Evolutionary conservation across 768 basidiomycete species (phyloP).

Genomic region (Peribolospora baueri): DNA sequence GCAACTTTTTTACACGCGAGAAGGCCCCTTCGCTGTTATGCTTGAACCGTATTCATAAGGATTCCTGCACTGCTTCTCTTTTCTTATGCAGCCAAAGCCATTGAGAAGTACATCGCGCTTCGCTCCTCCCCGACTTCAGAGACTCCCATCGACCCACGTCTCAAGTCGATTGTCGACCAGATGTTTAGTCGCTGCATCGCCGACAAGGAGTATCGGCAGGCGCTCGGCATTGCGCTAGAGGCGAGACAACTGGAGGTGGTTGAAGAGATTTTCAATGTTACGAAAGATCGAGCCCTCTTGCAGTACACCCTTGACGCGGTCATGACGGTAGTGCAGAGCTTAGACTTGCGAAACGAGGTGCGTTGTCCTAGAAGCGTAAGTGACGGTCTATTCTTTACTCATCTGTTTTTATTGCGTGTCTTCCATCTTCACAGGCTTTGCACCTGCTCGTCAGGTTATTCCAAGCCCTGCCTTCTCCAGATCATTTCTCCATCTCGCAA

Average conservation of each 20-base stretch:
- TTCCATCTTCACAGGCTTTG: slow-evolving; percentile 18
- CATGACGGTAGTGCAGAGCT: slow-evolving; percentile 65
- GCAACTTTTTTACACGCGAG: not conserved
- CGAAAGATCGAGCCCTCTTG: slow-evolving; percentile 50
- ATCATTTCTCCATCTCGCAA: slow-evolving; percentile 57
- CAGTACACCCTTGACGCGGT: slow-evolving; percentile 82
- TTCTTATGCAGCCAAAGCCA: slow-evolving; percentile 50
- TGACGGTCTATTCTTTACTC: not conserved
- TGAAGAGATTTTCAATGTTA: slow-evolving; percentile 44
- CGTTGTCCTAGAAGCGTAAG: slow-evolving; percentile 15
- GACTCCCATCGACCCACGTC: slow-evolving; percentile 48
- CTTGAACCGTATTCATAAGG: too few relatives aligned
- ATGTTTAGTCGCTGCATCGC: slow-evolving; percentile 67
- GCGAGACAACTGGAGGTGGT: slow-evolving; percentile 71
- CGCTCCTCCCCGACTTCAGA: slow-evolving; percentile 35
- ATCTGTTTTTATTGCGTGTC: not conserved
- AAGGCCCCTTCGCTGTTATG: too few relatives aligned
- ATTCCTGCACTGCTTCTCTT: too few relatives aligned
- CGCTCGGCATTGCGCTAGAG: slow-evolving; percentile 69
- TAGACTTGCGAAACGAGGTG: slow-evolving; percentile 24
- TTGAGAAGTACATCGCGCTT: slow-evolving; percentile 68
- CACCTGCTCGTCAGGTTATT: slow-evolving; percentile 48
- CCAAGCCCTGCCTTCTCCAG: slow-evolving; percentile 38
- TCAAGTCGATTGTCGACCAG: slow-evolving; percentile 63
- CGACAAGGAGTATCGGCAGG: slow-evolving; percentile 80